These are phyloP conservation scores for Taiwanofungus camphoratus DNA, from an alignment of 1,284 basidiomycete genomes.

Conservation along the genomic window DNA sequence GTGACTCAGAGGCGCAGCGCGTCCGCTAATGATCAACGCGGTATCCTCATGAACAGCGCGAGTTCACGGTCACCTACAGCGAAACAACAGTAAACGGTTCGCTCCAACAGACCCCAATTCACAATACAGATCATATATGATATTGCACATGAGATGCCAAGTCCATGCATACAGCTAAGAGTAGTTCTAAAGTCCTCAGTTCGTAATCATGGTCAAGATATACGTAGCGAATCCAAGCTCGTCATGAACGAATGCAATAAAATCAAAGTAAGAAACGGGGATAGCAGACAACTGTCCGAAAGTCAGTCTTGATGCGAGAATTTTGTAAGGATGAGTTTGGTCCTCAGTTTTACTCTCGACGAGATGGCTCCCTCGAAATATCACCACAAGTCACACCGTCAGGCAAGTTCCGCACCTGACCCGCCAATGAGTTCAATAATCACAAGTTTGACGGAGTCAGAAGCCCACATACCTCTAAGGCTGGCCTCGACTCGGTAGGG, in stretches of 20 bases:
- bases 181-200: neutral
- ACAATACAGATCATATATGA: neutral
- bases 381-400: constrained; percentile 18
- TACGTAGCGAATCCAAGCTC: neutral
- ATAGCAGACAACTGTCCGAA: neutral
- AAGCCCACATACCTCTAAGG: constrained; percentile 41
- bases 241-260: constrained; percentile 5
- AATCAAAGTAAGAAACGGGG: neutral
- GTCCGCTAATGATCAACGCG: too few species aligned
- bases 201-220: neutral
- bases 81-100: too few species aligned
- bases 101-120: too few species aligned
- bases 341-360: constrained; percentile 7
- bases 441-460: neutral
- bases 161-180: too few species aligned
- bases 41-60: too few species aligned
- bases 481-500: constrained; percentile 50
- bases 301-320: neutral
- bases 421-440: neutral
- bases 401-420: constrained; percentile 25
- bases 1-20: too few species aligned
- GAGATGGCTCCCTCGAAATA: constrained; percentile 21
- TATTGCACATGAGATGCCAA: neutral
- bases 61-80: too few species aligned
- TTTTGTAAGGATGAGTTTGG: too few species aligned